Evolutionary conservation across 1,284 basidiomycete species (phyloP).

Genomic region (Ceratobasidium sp.): DNA sequence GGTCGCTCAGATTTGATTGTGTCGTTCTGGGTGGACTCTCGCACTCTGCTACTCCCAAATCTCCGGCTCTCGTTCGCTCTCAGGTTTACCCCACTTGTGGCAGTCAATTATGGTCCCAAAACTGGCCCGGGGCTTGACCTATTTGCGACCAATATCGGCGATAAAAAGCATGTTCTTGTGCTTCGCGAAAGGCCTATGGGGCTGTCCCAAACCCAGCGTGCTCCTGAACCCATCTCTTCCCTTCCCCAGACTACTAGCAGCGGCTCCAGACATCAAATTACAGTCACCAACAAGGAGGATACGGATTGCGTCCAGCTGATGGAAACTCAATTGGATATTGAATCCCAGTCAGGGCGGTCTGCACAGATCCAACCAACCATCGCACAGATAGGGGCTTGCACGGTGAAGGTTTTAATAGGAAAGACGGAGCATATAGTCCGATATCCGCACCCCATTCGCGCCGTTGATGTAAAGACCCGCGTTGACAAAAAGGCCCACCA

Average conservation of each 20-base stretch:
- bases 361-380: neutral
- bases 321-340: neutral
- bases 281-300: too few species aligned
- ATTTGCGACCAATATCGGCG: neutral
- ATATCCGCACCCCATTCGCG: slow-evolving; percentile 9
- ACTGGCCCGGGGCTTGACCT: neutral
- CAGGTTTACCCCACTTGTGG: neutral
- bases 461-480: neutral
- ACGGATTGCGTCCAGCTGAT: neutral
- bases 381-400: slow-evolving; percentile 13
- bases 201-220: neutral
- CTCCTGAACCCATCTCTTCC: neutral
- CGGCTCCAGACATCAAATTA: neutral
- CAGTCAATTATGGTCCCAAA: neutral
- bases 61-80: neutral
- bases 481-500: neutral
- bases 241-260: neutral
- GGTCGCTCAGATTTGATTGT: slow-evolving; percentile 16
- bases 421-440: neutral
- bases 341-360: neutral
- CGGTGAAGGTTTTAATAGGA: neutral
- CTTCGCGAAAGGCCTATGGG: slow-evolving; percentile 23
- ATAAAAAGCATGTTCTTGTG: neutral
- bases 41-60: neutral
- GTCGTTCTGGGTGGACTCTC: slow-evolving; percentile 11